phyloP scores from a whole-genome alignment of 441 rosid genomes.

The Gossypium gossypioides region DNA sequence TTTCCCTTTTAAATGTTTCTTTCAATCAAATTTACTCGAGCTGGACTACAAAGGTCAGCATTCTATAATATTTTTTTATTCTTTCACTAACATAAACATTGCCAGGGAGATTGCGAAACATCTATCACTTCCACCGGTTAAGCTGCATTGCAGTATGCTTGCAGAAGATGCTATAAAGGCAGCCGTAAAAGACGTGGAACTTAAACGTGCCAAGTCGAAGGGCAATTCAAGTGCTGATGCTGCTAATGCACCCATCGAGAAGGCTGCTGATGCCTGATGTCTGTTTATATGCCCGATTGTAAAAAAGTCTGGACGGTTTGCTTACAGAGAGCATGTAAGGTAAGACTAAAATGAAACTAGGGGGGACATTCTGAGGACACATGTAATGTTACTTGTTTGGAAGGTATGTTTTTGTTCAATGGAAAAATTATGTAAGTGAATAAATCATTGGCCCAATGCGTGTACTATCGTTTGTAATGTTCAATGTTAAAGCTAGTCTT shows the following conservation, averaged over 20 bases:
- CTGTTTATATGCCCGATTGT: background rate
- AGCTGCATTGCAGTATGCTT: slow-evolving; percentile 97
- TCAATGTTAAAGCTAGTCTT: background rate
- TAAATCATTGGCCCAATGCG: background rate
- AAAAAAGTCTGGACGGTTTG: background rate
- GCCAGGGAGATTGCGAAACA: slow-evolving; percentile 83
- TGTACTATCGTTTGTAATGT: background rate
- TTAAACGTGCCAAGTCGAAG: slow-evolving; percentile 41
- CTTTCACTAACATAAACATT: background rate
- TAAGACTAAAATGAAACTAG: background rate
- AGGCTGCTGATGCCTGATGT: slow-evolving; percentile 38
- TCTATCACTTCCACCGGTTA: slow-evolving; percentile 90
- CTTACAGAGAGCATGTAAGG: background rate
- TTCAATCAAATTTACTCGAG: background rate
- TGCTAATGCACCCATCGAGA: slow-evolving; percentile 22
- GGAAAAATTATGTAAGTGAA: background rate
- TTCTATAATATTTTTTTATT: background rate
- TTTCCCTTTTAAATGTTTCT: background rate
- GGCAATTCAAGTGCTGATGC: slow-evolving; percentile 5
- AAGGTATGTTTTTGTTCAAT: background rate
- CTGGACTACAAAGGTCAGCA: background rate
- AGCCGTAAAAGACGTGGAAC: slow-evolving; percentile 72
- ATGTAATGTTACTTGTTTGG: background rate
- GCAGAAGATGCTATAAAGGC: slow-evolving; percentile 99
- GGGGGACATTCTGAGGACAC: background rate